A percentile compares a stretch with the other conserved stretches of the same genome.
Evolutionary conservation across 1,284 basidiomycete species (phyloP).

Genomic region (Ustilago vetiveriae): DNA sequence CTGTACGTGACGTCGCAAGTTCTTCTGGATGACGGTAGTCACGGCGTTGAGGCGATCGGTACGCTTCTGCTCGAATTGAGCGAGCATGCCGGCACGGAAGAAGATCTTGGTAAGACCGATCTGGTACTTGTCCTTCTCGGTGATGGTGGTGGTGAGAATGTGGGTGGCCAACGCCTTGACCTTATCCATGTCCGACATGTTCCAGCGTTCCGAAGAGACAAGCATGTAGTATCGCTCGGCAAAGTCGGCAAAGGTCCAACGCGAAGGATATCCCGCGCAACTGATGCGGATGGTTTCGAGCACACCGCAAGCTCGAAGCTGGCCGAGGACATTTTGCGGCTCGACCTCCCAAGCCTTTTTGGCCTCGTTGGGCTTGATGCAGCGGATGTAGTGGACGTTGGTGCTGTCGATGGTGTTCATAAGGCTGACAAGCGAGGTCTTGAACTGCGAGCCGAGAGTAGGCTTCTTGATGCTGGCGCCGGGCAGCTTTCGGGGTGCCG

Average conservation of each 20-base stretch:
- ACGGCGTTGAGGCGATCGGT: constrained; percentile 86
- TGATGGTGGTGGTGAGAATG: constrained; percentile 86
- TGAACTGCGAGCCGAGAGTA: constrained; percentile 98
- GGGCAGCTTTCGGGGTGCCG: constrained; percentile 46
- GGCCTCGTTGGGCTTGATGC: constrained; percentile 98
- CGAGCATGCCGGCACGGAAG: constrained; percentile 98
- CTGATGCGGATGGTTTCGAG: constrained; percentile 98
- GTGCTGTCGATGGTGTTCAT: constrained; percentile 98
- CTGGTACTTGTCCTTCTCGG: constrained; percentile 95
- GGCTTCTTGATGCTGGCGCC: constrained; percentile 84
- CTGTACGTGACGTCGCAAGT: constrained; percentile 85
- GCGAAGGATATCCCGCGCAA: constrained; percentile 97
- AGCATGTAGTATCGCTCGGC: constrained; percentile 99
- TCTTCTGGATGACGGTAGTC: constrained; percentile 96
- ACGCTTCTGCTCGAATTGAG: constrained; percentile 90
- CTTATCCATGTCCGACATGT: constrained; percentile 70
- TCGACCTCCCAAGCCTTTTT: constrained; percentile 97
- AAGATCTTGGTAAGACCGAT: constrained; percentile 97
- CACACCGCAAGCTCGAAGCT: constrained; percentile 97
- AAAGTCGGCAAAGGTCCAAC: constrained; percentile 99
- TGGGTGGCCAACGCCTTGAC: constrained; percentile 76
- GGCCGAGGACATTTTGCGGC: constrained; percentile 92
- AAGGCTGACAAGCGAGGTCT: constrained; percentile 87
- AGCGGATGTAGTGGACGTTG: constrained; percentile 98
- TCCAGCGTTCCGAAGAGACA: constrained; percentile 85